Evolutionary conservation across 2,329 filamentous ascomycete species (phyloP).

Genomic region (Claviceps pazoutovae): DNA sequence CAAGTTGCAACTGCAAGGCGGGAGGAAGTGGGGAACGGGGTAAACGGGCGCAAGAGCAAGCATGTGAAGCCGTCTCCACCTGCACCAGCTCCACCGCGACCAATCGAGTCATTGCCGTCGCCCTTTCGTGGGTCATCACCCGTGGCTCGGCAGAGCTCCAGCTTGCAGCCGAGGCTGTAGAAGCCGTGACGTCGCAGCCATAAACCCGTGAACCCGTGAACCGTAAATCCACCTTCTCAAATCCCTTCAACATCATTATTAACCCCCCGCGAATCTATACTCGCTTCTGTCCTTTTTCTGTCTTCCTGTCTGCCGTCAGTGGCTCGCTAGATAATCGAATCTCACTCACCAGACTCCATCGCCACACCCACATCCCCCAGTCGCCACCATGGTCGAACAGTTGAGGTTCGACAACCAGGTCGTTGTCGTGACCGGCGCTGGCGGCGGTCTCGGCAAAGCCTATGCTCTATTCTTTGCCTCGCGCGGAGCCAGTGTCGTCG

Average conservation of each 20-base stretch:
- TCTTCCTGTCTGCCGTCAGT: slow-evolving; percentile 2
- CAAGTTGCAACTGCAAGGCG: too few relatives aligned
- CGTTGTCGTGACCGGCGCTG: slow-evolving; percentile 69
- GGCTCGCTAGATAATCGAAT: not conserved
- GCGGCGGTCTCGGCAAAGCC: slow-evolving; percentile 64
- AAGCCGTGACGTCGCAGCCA: too few relatives aligned
- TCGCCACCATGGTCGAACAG: slow-evolving; percentile 44
- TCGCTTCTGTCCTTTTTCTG: slow-evolving; percentile 2
- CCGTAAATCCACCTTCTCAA: too few relatives aligned
- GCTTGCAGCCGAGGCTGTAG: too few relatives aligned
- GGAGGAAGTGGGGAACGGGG: too few relatives aligned
- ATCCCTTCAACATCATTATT: not conserved
- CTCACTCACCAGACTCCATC: not conserved
- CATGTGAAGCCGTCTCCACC: too few relatives aligned
- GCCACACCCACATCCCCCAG: slow-evolving; percentile 8
- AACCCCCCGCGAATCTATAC: not conserved
- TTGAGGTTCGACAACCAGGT: slow-evolving; percentile 76
- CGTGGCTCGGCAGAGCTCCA: too few relatives aligned
- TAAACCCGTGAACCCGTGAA: too few relatives aligned
- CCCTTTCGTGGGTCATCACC: too few relatives aligned
- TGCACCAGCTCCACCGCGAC: too few relatives aligned
- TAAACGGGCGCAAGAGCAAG: too few relatives aligned
- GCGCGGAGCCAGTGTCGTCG: slow-evolving; percentile 84
- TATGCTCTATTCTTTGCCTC: slow-evolving; percentile 86
- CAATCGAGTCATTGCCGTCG: too few relatives aligned